Evolutionary conservation across 352 stramenopile species (phyloP), one percentile per base, ranked within the genome.

Genomic region (Aphanomyces astaci): DNA sequence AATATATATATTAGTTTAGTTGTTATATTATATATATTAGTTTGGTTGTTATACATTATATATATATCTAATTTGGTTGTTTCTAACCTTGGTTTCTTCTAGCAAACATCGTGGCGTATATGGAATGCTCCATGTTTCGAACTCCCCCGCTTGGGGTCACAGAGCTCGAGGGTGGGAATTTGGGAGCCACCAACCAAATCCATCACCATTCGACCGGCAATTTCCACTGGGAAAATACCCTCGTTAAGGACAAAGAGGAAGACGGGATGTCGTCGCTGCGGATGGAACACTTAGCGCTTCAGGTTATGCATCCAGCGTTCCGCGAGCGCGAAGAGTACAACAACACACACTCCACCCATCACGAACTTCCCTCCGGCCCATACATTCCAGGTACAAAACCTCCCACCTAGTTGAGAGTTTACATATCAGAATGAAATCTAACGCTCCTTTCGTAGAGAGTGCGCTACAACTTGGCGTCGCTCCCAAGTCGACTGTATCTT

Each of bases 11-110:
- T n/a, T n/a, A n/a, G n/a, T n/a, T n/a, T n/a, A n/a, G n/a, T n/a
- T n/a, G n/a, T n/a, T n/a, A n/a, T n/a, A n/a, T n/a, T n/a, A n/a
- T n/a, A n/a, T n/a, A n/a, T n/a, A n/a, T n/a, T n/a, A n/a, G n/a
- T n/a, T n/a, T n/a, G n/a, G n/a, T n/a, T n/a, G n/a, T n/a, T n/a
- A n/a, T n/a, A n/a, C n/a, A n/a, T n/a, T n/a, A n/a, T n/a, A n/a
- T n/a, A n/a, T n/a, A n/a, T n/a, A n/a, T n/a, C n/a, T n/a, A 82
- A 49, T 25, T 90, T 3, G 65, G 15, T 56, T 15, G 2, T 43
- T n/a, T 10, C 2, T 27, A 2, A n/a, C 22, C 4, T 4, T 32
- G 22, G 15, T 9, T 48, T 19, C 28, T 24, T 27, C n/a, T 33
- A 68, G 62, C 9, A 19, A 15, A 52, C 25, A 27, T 30, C 19